Base-by-base conservation (phyloP, 768 basidiomycete genomes). In the Sarcodon sp. region DNA sequence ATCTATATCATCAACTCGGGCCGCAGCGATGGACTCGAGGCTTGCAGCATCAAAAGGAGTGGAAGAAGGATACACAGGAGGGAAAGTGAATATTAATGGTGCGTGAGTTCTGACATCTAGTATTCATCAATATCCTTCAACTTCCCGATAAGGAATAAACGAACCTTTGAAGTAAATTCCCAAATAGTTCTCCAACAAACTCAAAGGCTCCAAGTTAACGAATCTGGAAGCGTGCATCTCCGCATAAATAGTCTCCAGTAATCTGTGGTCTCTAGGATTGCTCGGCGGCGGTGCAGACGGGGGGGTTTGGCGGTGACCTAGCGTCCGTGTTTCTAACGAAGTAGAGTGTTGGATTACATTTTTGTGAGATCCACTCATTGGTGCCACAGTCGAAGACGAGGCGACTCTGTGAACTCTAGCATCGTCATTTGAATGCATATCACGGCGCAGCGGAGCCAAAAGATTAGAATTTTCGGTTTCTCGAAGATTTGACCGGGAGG, bases 141-240 rank as follows among this genome's bases (percentile, higher is more conserved):
- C 11, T 7, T 11, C 43, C 8, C 13, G 37, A 15, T 15, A 33
- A 13, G 44, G 18, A 15, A 11, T 9, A 35, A 13, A 59, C 66
- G 51, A 50, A 79, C 84, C 78, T 63, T 69, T 71, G 56, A 87
- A 82, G 62, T 83, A 73, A 47, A 76, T 56, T 11, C 73, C 70
- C 13, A 87, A 60, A 7, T 69, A 66, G 52, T 78, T 80, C 11
- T 69, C 64, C 45, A 87, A 61, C 37, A 86, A 53, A 1, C 80
- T 77, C 12, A 85, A 58, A 2, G 84, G 83, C 18, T 75, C 64
- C 2, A 74, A 61, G 57, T 86, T 86, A 55, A 87, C 78, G 55
- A 83, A 86, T 34, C 81, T 66, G 11, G 75, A 67, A 5, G 73
- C 73, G 27, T 85, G 79, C 76, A 82, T 79, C 53, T 80, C 77